Conservation (phyloP, 2,329 filamentous ascomycete species). For the Lasiodiplodia sp. region DNA sequence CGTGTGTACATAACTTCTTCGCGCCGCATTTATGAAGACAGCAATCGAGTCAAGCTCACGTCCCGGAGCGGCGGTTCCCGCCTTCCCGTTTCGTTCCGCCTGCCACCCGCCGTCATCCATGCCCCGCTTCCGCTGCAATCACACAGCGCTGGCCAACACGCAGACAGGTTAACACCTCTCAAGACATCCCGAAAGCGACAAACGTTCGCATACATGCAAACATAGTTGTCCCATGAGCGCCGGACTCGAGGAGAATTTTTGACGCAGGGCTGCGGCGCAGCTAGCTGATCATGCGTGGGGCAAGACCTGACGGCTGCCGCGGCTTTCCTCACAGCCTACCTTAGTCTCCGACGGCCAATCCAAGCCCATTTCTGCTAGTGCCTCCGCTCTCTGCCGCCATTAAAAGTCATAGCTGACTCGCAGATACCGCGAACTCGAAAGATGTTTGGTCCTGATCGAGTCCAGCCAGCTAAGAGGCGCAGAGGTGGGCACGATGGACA, state of each 20-base stretch:
- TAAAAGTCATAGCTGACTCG: neutral
- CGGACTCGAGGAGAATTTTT: neutral
- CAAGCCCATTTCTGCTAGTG: neutral
- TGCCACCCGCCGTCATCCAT: too few species aligned
- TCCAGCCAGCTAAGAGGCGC: neutral
- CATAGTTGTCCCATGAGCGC: too few species aligned
- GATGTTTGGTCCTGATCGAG: neutral
- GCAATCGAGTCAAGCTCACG: too few species aligned
- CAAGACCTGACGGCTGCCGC: neutral
- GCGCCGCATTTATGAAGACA: too few species aligned
- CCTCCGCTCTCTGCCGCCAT: neutral
- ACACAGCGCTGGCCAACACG: too few species aligned
- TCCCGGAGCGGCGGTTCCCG: too few species aligned
- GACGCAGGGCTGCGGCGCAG: constrained; percentile 6
- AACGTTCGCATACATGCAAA: neutral
- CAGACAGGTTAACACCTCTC: too few species aligned
- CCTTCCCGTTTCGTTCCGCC: too few species aligned
- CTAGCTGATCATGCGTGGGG: neutral
- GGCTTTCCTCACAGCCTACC: neutral
- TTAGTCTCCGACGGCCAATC: neutral
- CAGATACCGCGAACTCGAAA: neutral
- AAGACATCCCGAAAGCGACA: too few species aligned
- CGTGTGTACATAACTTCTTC: too few species aligned
- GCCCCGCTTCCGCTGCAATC: too few species aligned
- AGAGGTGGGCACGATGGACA: neutral